Conservation (phyloP, 495 filamentous ascomycete species). For the Pyrenula massariospora region DNA sequence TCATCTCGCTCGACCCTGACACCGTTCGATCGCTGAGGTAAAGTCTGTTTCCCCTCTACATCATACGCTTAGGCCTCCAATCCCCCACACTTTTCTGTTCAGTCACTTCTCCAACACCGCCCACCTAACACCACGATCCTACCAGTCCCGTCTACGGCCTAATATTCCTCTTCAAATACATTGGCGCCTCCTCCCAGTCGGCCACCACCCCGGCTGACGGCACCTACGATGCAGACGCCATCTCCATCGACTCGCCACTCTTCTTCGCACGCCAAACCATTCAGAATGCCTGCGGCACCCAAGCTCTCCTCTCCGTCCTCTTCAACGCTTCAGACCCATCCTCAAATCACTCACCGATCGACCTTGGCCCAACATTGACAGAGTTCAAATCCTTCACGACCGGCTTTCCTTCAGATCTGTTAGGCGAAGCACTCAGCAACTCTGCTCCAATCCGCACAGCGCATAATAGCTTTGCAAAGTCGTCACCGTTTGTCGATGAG, state of each 20-base stretch:
- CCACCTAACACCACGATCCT: constrained; percentile 1
- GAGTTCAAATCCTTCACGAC: constrained; percentile 89
- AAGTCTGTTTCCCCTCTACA: background rate
- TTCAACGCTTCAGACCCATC: constrained; percentile 58
- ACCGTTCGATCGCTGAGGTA: constrained; percentile 58
- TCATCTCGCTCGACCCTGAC: constrained; percentile 77
- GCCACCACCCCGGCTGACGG: constrained; percentile 61
- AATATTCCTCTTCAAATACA: constrained; percentile 99
- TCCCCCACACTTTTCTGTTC: background rate
- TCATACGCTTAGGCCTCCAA: background rate
- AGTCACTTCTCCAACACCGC: background rate
- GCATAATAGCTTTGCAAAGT: constrained; percentile 86
- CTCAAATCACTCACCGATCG: constrained; percentile 18
- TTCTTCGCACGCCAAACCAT: constrained; percentile 98
- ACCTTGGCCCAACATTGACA: constrained; percentile 49
- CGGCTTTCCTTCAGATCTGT: constrained; percentile 69
- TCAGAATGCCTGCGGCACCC: constrained; percentile 97
- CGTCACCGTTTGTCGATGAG: constrained; percentile 86
- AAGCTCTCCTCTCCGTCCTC: constrained; percentile 85
- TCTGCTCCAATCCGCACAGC: constrained; percentile 76
- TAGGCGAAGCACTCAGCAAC: constrained; percentile 56
- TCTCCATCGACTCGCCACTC: constrained; percentile 42
- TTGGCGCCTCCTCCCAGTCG: constrained; percentile 50
- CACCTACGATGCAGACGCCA: constrained; percentile 59
- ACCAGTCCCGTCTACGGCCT: constrained; percentile 80